Evolutionary conservation across 345 rosid species (phyloP).

Genomic region (Brassica juncea): DNA sequence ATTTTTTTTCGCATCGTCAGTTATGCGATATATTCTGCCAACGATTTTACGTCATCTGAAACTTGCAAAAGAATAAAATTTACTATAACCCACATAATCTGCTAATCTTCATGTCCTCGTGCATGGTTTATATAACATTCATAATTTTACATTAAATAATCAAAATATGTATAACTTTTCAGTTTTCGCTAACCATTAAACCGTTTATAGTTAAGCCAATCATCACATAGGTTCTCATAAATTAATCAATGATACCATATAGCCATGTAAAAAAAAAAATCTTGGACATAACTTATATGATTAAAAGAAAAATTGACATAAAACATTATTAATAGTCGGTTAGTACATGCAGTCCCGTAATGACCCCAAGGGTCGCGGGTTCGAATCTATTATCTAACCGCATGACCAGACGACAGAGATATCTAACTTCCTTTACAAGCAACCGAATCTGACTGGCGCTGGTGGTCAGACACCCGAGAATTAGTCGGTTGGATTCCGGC

Average conservation of each 20-base stretch:
- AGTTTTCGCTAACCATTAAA: not conserved
- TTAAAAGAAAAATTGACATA: not conserved
- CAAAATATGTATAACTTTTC: not conserved
- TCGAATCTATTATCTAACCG: no score
- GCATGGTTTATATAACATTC: not conserved
- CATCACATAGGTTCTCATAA: not conserved
- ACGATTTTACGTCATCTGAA: not conserved
- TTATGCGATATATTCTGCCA: not conserved
- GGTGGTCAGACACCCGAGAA: no score
- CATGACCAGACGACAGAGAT: no score
- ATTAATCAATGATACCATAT: not conserved
- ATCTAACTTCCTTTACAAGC: no score
- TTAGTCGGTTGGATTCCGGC: no score
- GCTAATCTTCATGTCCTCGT: not conserved
- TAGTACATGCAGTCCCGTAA: no score
- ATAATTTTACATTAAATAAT: not conserved
- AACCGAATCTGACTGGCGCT: no score
- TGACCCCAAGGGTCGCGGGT: no score
- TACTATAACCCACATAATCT: not conserved
- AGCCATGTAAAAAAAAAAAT: no score
- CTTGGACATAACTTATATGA: not conserved
- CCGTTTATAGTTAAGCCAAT: not conserved
- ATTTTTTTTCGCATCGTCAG: no score
- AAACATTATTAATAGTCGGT: no score
- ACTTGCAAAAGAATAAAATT: not conserved